Percentiles rank a stretch among this genome's conserved stretches.
Evolutionary conservation across 768 basidiomycete species (phyloP).

Genomic region (Leccinum arenicola): DNA sequence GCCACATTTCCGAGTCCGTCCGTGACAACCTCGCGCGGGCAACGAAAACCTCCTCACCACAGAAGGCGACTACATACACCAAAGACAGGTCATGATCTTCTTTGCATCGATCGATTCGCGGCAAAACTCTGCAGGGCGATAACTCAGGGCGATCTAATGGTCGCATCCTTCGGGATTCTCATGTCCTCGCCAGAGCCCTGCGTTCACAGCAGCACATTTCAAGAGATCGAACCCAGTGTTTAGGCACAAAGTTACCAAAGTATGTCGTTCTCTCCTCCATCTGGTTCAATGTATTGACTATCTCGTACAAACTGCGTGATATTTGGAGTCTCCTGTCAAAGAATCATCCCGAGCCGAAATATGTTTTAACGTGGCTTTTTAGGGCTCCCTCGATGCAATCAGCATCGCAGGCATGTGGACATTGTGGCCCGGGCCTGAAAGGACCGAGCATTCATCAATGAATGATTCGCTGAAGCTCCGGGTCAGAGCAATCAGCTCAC

Average conservation of each 20-base stretch:
- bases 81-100: conserved; percentile 23
- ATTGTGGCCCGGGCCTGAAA: neutral
- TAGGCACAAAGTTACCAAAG: conserved; percentile 53
- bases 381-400: conserved; percentile 71
- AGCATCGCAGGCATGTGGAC: conserved; percentile 55
- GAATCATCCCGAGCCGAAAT: conserved; percentile 36
- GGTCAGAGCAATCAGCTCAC: conserved; percentile 51
- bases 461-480: conserved; percentile 46
- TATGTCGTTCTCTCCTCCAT: conserved; percentile 23
- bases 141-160: conserved; percentile 5
- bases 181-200: conserved; percentile 38
- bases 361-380: conserved; percentile 64
- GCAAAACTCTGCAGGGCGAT: conserved; percentile 38
- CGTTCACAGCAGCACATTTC: conserved; percentile 50
- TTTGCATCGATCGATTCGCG: neutral
- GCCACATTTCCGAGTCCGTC: conserved; percentile 45
- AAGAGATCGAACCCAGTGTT: conserved; percentile 47
- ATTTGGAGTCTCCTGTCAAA: conserved; percentile 33
- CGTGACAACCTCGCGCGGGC: conserved; percentile 49
- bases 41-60: conserved; percentile 47
- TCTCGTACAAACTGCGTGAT: conserved; percentile 42
- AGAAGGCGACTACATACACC: conserved; percentile 41
- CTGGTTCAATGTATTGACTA: neutral
- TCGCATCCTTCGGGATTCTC: neutral
- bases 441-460: neutral